Evolutionary conservation across 805 yeast species (phyloP), one percentile per base, ranked within the genome.

Genomic region (Candida boleticola): DNA sequence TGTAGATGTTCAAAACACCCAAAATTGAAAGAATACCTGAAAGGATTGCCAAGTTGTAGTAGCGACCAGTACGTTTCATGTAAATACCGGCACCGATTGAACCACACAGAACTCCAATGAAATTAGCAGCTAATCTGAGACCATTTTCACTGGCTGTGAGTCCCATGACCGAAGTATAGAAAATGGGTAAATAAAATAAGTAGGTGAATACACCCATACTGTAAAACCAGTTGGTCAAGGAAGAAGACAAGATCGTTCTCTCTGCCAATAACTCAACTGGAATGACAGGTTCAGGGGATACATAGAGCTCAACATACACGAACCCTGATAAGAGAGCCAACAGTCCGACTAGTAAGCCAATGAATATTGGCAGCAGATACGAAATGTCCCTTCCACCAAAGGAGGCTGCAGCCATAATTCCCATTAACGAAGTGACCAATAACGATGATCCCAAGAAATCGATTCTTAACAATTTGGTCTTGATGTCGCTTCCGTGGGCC

Each of bases 121-220:
- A 85, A 54, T 84, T 83, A 7, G 88, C 85, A 22, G 82, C 59
- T 42, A 80, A 58, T 47, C 87, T 65, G 22, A 71, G 50, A 3
- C 89, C 89, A 30, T 77, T 76, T 43, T 77, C 64, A 5, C 83
- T 74, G 2, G 87, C 76, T 3, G 76, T 54, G 29, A 77, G 58
- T 11, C 71, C 73, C 46, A 73, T 56, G 2, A 80, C 85, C 0
- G 85, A 63, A 13, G 76, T 64, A 59, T 77, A 80, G 53, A 72
- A 85, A 16, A 88, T 71, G 1, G 96, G 96, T 3, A 82, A 71
- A 60, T 82, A 87, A 63, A 73, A 88, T 42, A 87, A 57, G 48
- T 73, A 71, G 1, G 89, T 66, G 57, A 76, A 85, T 14, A 76
- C 74, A 1, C 80, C 73, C 85, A 86, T 85, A 4, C 88, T 79